A percentile compares a stretch with the other conserved stretches of the same genome.
These are phyloP conservation scores for Lodderomyces orthopsilosis DNA, from an alignment of 1,139 yeast genomes.

Conservation along the genomic window DNA sequence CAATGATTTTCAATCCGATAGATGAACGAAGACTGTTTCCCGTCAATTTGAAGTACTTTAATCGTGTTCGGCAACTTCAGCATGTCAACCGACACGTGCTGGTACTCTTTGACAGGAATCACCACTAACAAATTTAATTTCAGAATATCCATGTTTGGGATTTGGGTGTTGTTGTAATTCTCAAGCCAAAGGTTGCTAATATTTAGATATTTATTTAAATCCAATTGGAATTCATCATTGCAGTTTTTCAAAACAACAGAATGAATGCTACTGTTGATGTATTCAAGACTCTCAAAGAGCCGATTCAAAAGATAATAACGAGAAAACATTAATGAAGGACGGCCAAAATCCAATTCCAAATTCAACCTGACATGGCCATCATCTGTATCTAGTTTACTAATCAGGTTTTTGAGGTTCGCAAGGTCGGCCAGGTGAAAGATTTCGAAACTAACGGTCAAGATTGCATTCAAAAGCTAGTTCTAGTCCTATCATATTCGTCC, in stretches of 20 bases:
- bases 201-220: background rate
- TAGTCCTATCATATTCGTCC: too few relatives aligned
- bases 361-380: background rate
- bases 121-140: too few relatives aligned
- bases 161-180: background rate
- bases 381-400: background rate
- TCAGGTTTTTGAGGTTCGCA: background rate
- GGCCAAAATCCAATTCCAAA: background rate
- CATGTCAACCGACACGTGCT: too few relatives aligned
- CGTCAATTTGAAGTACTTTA: too few relatives aligned
- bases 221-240: background rate
- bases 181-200: too few relatives aligned
- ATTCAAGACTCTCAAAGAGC: background rate
- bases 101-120: too few relatives aligned
- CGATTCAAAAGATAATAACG: background rate
- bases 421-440: background rate
- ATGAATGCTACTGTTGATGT: background rate
- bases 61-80: too few relatives aligned
- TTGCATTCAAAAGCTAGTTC: background rate
- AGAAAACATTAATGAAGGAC: background rate
- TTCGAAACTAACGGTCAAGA: background rate
- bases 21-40: too few relatives aligned
- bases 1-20: too few relatives aligned
- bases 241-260: background rate
- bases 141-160: background rate